A percentile compares a stretch with the other conserved stretches of the same genome.
phyloP scores from a whole-genome alignment of 1,284 basidiomycete species.

The Ceratobasidium sp. region DNA sequence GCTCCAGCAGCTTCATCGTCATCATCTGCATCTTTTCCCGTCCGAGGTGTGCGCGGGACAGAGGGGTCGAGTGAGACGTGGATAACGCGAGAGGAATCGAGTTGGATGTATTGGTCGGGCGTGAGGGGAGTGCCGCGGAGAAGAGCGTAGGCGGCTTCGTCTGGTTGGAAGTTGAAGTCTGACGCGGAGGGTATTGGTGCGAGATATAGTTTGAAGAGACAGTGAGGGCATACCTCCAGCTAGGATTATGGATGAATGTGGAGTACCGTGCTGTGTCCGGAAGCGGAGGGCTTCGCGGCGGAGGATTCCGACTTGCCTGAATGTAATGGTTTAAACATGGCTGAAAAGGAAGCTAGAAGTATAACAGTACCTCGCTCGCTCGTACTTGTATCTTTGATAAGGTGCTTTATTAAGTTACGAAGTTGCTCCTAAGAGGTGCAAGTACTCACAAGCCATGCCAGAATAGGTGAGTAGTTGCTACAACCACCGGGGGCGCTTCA shows the following conservation, averaged over 20 bases:
- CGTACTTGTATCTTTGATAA: slow-evolving; percentile 78
- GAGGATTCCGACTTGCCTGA: slow-evolving; percentile 71
- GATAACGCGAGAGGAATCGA: slow-evolving; percentile 79
- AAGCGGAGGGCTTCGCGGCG: slow-evolving; percentile 35
- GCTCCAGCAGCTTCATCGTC: slow-evolving; percentile 55
- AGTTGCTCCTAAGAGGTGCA: neutral
- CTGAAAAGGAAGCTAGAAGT: neutral
- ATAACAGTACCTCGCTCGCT: slow-evolving; percentile 74
- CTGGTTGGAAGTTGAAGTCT: slow-evolving; percentile 95
- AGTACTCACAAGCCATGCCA: slow-evolving; percentile 87
- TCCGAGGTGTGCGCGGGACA: slow-evolving; percentile 49
- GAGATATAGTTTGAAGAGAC: slow-evolving; percentile 11
- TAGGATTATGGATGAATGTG: slow-evolving; percentile 41
- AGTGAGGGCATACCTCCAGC: slow-evolving; percentile 43
- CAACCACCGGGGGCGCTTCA: slow-evolving; percentile 54
- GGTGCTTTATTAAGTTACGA: slow-evolving; percentile 38
- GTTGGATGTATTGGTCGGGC: slow-evolving; percentile 62
- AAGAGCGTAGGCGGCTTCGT: slow-evolving; percentile 87
- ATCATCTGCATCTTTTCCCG: slow-evolving; percentile 53
- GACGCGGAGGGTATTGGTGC: slow-evolving; percentile 38
- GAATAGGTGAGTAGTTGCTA: slow-evolving; percentile 89
- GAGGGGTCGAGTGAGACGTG: slow-evolving; percentile 81
- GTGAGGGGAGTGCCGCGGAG: slow-evolving; percentile 70
- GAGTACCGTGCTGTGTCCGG: slow-evolving; percentile 19
- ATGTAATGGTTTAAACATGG: neutral